Base-by-base conservation (phyloP, 2,329 filamentous ascomycete species). In the Acephala macrosclerotiorum region DNA sequence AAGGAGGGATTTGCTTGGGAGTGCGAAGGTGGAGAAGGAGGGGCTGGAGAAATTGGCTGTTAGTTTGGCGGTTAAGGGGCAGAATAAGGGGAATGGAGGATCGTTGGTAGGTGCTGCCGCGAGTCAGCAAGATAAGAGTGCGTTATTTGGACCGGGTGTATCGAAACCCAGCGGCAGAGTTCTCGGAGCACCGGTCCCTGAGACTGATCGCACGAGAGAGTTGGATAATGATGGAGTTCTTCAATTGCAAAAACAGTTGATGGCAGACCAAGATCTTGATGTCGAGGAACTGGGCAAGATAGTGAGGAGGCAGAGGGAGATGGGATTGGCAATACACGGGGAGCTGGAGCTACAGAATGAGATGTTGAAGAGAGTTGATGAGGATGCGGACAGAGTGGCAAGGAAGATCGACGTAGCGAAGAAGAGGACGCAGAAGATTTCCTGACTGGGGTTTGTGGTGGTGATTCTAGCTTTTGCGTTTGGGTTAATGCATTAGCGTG, bases 191-290 rank as follows among this genome's bases (percentile, higher is more conserved):
- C 91, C 91, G 1, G 80, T 90, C 2, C 85, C 89, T 1, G 92
- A 96, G 79, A 94, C 91, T 18, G 89, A 92, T 65, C 86, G 87
- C 68, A 95, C 92, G 51, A 80, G 92, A 14, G 91, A 95, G 76
- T 79, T 93, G 61, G 92, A 93, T 75, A 96, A 96, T 72, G 78
- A 84, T 4, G 92, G 91, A 0, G 88, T 96, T 20, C 73, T 94
- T 67, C 86, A 91, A 76, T 78, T 96, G 67, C 92, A 96, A 77
- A 83, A 87, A 72, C 85, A 91, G 74, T 87, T 92, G 77, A 92
- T 95, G 83, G 75, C 83, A 61, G 88, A 91, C 70, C 92, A 96
- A 74, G 92, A 96, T 70, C 77, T 89, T 72, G 89, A 92, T 71
- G 85, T 96, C 2, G 85, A 91, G 20, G 83, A 87, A 71, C 79